phyloP scores from a whole-genome alignment of 2,329 filamentous ascomycete genomes.

The Balansia obtecta region DNA sequence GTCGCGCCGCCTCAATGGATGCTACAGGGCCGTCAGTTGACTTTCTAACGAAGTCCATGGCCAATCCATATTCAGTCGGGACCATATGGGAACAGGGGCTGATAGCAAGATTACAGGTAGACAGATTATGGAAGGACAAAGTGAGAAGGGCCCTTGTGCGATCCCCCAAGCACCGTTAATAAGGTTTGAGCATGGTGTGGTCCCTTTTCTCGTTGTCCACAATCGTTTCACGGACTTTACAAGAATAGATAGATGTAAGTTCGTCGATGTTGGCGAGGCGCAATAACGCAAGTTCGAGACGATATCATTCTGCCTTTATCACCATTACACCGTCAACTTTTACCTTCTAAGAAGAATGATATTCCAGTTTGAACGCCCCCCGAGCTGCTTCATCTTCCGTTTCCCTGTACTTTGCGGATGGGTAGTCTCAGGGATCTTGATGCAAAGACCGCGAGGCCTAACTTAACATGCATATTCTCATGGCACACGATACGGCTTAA shows the following conservation, averaged over 20 bases:
- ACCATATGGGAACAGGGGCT: no score
- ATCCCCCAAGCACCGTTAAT: background rate
- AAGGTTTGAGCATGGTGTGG: background rate
- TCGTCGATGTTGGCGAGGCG: background rate
- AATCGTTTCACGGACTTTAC: background rate
- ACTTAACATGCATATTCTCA: constrained; percentile 29
- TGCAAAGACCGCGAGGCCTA: background rate
- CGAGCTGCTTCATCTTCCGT: no score
- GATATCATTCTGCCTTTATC: background rate
- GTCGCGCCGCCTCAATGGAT: no score
- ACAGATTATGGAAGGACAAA: no score
- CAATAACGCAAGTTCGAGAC: background rate
- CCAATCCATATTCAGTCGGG: no score
- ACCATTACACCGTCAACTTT: background rate
- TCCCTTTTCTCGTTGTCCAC: background rate
- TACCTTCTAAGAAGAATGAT: background rate
- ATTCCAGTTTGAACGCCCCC: no score
- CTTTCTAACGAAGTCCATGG: no score
- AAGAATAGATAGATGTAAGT: background rate
- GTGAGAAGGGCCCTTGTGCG: no score
- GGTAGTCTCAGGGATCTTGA: background rate
- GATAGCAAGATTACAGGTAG: no score
- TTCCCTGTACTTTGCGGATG: background rate
- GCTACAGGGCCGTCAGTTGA: no score
- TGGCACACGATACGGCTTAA: constrained; percentile 51